These are phyloP conservation scores for Eucalyptus pauciflora DNA, from an alignment of 345 rosid species.

Conservation along the genomic window DNA sequence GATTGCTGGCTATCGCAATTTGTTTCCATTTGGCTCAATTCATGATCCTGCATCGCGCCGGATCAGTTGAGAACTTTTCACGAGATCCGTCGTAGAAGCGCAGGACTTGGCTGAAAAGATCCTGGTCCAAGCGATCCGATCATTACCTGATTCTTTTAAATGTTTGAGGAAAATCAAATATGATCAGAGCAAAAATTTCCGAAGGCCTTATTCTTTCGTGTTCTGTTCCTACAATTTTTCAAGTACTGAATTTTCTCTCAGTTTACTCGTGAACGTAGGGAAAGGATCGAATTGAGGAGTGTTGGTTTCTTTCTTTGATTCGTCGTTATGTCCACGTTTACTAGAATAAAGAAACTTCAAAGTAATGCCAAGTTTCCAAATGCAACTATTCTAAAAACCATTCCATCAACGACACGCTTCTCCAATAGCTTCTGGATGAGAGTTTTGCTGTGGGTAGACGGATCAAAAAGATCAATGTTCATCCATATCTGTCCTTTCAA, in stretches of 20 bases:
- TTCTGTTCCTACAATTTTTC: background rate
- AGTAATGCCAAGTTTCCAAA: background rate
- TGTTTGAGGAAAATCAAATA: background rate
- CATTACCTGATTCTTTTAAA: background rate
- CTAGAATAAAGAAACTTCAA: background rate
- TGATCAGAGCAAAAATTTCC: background rate
- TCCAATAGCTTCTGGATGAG: background rate
- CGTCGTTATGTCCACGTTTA: background rate
- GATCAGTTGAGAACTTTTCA: no score
- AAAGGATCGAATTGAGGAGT: background rate
- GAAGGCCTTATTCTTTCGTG: background rate
- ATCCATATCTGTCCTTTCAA: background rate
- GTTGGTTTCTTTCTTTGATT: background rate
- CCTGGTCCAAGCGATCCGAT: background rate
- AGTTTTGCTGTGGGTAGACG: background rate
- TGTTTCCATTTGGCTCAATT: background rate
- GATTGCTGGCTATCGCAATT: background rate
- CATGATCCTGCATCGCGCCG: background rate
- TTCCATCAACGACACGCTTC: background rate
- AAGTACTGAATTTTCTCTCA: background rate
- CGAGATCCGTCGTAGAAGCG: background rate
- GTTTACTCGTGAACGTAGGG: background rate
- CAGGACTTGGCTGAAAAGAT: background rate
- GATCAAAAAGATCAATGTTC: background rate
- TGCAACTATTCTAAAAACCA: background rate